A percentile compares a stretch with the other conserved stretches of the same genome.
Evolutionary conservation across 2,329 filamentous ascomycete genomes (phyloP).

Genomic region (Ophiostoma tasmaniense): DNA sequence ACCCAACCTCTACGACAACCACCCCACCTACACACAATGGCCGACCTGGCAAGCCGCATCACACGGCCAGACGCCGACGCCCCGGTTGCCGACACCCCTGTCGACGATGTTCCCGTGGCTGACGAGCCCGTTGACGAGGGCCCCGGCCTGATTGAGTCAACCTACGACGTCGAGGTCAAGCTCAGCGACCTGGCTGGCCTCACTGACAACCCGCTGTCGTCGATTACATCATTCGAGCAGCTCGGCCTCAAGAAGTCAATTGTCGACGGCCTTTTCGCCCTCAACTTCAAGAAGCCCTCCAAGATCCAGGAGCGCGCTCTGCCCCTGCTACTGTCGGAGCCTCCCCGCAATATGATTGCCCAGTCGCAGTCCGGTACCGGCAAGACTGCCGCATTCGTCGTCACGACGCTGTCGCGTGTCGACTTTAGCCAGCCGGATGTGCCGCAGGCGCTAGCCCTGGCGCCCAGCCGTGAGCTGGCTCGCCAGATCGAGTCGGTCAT

Average conservation of each 20-base stretch:
- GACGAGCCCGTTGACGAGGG: conserved; percentile 26
- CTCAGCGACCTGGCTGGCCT: conserved; percentile 83
- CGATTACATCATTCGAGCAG: conserved; percentile 73
- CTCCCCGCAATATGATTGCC: conserved; percentile 89
- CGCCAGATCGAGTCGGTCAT: conserved; percentile 89
- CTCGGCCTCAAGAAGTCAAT: conserved; percentile 66
- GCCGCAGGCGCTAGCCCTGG: conserved; percentile 82
- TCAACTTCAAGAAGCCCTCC: conserved; percentile 90
- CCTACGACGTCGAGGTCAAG: conserved; percentile 86
- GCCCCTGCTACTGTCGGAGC: conserved; percentile 76
- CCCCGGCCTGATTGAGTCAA: conserved; percentile 57
- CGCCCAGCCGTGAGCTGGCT: conserved; percentile 87
- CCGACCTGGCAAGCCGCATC: conserved; percentile 43
- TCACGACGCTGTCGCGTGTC: conserved; percentile 81
- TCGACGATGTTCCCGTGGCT: conserved; percentile 4
- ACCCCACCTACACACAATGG: conserved; percentile 14
- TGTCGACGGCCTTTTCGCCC: conserved; percentile 64
- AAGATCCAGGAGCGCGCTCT: conserved; percentile 96
- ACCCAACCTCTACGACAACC: background rate
- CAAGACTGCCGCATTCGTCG: conserved; percentile 93
- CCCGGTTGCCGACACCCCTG: conserved; percentile 3
- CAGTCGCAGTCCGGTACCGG: conserved; percentile 99
- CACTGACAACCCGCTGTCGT: conserved; percentile 78
- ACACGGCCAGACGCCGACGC: conserved; percentile 33
- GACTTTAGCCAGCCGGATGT: conserved; percentile 59